These are phyloP conservation scores for Nicotiana undulata DNA, from an alignment of 257 asterid species.

Conservation along the genomic window DNA sequence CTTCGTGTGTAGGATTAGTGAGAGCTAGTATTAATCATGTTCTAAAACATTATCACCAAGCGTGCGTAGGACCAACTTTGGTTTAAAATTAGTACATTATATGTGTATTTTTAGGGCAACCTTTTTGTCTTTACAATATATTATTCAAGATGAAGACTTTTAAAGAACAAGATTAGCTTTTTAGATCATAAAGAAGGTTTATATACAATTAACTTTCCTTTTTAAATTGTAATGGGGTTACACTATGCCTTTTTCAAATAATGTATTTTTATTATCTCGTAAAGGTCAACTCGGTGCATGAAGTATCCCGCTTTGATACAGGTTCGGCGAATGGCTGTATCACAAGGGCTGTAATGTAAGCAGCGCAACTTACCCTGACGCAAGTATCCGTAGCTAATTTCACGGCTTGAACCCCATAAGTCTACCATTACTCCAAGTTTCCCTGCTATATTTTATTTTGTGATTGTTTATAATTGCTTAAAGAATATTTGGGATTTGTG, in stretches of 20 bases:
- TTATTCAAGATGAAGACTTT: background rate
- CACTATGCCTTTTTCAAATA: background rate
- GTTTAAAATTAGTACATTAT: background rate
- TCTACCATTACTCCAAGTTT: fast-evolving
- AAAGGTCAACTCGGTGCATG: too few relatives aligned
- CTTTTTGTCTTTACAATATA: background rate
- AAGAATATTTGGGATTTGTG: constrained; percentile 7
- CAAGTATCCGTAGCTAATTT: too few relatives aligned
- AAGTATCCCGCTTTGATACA: too few relatives aligned
- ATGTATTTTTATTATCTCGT: background rate
- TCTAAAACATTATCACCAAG: constrained; percentile 19
- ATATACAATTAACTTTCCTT: background rate
- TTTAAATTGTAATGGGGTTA: background rate
- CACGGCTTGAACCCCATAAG: too few relatives aligned
- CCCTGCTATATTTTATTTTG: too few relatives aligned
- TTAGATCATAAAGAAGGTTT: constrained; percentile 3
- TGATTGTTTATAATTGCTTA: background rate
- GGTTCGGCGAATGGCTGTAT: too few relatives aligned
- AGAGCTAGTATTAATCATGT: background rate
- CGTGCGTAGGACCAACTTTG: constrained; percentile 20
- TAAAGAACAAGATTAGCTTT: constrained; percentile 21
- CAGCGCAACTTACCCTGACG: too few relatives aligned
- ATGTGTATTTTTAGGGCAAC: constrained; percentile 7
- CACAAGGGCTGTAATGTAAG: too few relatives aligned
- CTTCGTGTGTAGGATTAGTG: background rate